phyloP scores from a whole-genome alignment of 345 rosid species.

The Gossypioides kirkii region DNA sequence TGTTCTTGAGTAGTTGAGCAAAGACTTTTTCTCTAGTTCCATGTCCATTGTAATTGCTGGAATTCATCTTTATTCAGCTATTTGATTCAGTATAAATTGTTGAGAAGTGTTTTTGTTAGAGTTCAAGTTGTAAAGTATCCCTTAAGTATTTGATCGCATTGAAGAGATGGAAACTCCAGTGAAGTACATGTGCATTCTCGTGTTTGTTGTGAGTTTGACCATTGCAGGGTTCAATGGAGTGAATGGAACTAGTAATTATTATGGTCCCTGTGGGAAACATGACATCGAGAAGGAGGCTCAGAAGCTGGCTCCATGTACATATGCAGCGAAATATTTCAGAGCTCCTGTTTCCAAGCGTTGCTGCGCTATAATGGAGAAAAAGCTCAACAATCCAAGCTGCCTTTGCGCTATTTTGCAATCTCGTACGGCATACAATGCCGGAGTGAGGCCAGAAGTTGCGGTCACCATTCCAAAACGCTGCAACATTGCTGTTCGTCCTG shows the following conservation, averaged over 20 bases:
- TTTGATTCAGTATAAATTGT: neutral
- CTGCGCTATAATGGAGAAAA: constrained; percentile 52
- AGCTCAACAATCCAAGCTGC: constrained; percentile 70
- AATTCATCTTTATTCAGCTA: constrained; percentile 16
- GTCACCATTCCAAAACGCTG: constrained; percentile 89
- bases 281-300: constrained; percentile 65
- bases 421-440: constrained; percentile 54
- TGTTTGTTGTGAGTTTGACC: constrained; percentile 39
- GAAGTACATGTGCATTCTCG: constrained; percentile 35
- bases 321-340: constrained; percentile 45
- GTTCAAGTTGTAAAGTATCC: constrained; percentile 9
- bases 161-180: constrained; percentile 26
- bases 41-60: constrained; percentile 42
- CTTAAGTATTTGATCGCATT: constrained; percentile 23
- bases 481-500: constrained; percentile 62
- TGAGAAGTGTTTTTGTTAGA: neutral
- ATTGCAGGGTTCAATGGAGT: constrained; percentile 31
- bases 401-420: constrained; percentile 76
- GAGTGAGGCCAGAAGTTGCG: constrained; percentile 63
- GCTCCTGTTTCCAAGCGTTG: constrained; percentile 58
- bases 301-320: constrained; percentile 76
- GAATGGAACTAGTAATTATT: constrained; percentile 48
- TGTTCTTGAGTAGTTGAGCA: constrained; percentile 29
- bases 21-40: constrained; percentile 42
- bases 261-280: constrained; percentile 40